Conservation (phyloP, 176 grass and related monocot genomes). For the Aegilops umbellulata region DNA sequence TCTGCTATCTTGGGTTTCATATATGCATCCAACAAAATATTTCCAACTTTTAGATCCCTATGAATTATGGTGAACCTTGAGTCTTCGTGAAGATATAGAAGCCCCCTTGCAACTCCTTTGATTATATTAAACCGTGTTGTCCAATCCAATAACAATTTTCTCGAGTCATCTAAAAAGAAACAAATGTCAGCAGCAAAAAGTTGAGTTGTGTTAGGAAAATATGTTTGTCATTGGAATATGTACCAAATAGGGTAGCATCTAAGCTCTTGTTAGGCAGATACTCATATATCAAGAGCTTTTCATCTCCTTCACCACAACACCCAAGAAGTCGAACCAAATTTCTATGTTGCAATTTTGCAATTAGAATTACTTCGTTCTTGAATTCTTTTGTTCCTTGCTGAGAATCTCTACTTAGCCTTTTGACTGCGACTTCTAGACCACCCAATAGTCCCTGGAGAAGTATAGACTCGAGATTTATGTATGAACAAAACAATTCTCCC, state of each 20-base stretch:
- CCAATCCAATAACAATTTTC: not conserved
- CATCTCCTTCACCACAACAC: constrained; percentile 10
- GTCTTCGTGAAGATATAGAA: not conserved
- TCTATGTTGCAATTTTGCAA: too few species aligned
- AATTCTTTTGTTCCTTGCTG: too few species aligned
- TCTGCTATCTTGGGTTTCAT: not conserved
- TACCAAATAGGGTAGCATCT: not conserved
- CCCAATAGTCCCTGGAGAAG: too few species aligned
- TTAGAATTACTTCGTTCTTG: too few species aligned
- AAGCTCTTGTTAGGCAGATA: too few species aligned
- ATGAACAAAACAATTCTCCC: fast-evolving
- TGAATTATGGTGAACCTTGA: not conserved
- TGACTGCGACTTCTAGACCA: too few species aligned
- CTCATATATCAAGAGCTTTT: not conserved
- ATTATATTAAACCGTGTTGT: too few species aligned
- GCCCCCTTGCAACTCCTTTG: too few species aligned
- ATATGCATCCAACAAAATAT: not conserved
- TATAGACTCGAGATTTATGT: too few species aligned
- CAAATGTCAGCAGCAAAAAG: not conserved
- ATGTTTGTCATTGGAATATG: not conserved
- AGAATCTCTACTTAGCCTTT: too few species aligned
- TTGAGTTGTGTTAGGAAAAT: not conserved
- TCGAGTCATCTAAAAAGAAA: not conserved
- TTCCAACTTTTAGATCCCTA: not conserved
- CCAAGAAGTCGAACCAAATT: too few species aligned